These are phyloP conservation scores for Hortiboletus campestris DNA, from an alignment of 768 basidiomycete genomes.

Conservation along the genomic window DNA sequence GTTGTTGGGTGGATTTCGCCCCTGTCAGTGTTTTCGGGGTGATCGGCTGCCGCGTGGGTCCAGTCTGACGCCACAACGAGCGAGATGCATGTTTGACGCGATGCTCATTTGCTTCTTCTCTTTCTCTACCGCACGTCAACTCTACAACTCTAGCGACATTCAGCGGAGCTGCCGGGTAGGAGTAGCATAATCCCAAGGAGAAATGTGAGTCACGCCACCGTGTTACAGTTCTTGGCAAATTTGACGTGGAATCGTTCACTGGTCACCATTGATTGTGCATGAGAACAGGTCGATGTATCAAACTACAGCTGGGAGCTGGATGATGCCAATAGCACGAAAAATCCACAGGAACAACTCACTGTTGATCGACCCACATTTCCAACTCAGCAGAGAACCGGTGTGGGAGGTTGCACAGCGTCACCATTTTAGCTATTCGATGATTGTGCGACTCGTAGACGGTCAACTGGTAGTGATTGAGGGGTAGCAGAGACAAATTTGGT, in stretches of 20 bases:
- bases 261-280: background rate
- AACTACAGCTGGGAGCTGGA: background rate
- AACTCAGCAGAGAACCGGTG: conserved; percentile 11
- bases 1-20: conserved; percentile 9
- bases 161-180: background rate
- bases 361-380: conserved; percentile 23
- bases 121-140: conserved; percentile 7
- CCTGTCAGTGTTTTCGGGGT: background rate
- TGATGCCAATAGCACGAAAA: conserved; percentile 8
- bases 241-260: background rate
- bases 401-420: conserved; percentile 4
- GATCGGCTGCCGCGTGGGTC: conserved; percentile 18
- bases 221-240: background rate
- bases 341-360: background rate
- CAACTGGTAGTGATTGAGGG: background rate
- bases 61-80: conserved; percentile 9
- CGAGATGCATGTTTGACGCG: conserved; percentile 8
- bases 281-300: conserved; percentile 6
- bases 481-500: background rate
- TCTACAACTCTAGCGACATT: conserved; percentile 5
- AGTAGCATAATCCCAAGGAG: background rate
- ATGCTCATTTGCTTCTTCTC: background rate
- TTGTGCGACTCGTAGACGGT: conserved; percentile 1
- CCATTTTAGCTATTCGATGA: conserved; percentile 1
- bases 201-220: conserved; percentile 5